These are phyloP conservation scores for Gonapodya prolifera DNA, from an alignment of 192 early-diverging fungal genomes.

Conservation along the genomic window DNA sequence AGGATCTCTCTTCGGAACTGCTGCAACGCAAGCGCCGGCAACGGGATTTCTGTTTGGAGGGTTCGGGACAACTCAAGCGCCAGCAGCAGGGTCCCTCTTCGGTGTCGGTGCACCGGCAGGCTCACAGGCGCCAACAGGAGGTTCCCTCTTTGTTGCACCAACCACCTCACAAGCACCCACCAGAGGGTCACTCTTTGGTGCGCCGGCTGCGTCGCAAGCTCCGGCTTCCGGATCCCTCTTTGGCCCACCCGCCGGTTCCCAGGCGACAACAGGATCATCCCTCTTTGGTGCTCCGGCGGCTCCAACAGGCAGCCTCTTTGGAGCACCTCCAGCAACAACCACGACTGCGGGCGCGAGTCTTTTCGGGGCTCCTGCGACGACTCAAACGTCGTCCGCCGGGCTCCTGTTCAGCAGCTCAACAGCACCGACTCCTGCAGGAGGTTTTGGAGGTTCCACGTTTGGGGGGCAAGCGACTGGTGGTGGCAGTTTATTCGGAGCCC, in stretches of 20 bases:
- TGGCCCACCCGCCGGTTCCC: neutral
- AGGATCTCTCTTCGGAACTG: neutral
- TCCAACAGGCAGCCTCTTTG: too few relatives aligned
- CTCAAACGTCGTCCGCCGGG: too few relatives aligned
- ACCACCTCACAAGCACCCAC: neutral
- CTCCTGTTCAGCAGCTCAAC: too few relatives aligned
- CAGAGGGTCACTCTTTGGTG: neutral
- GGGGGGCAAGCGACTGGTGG: too few relatives aligned
- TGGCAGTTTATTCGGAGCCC: neutral
- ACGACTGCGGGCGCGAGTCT: too few relatives aligned
- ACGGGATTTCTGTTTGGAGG: neutral
- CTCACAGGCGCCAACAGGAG: neutral
- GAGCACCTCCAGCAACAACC: too few relatives aligned
- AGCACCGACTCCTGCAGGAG: too few relatives aligned
- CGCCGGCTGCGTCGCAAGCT: conserved; percentile 1
- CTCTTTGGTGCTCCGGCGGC: too few relatives aligned
- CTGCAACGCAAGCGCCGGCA: neutral
- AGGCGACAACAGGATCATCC: too few relatives aligned
- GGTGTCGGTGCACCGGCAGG: neutral
- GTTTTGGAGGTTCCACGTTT: neutral
- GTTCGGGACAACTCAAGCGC: neutral
- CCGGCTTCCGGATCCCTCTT: neutral
- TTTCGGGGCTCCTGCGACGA: too few relatives aligned
- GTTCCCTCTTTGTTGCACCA: neutral
- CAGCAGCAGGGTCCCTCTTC: neutral